Evolutionary conservation across 495 filamentous ascomycete genomes (phyloP).

Genomic region (Lophiotrema nucula): DNA sequence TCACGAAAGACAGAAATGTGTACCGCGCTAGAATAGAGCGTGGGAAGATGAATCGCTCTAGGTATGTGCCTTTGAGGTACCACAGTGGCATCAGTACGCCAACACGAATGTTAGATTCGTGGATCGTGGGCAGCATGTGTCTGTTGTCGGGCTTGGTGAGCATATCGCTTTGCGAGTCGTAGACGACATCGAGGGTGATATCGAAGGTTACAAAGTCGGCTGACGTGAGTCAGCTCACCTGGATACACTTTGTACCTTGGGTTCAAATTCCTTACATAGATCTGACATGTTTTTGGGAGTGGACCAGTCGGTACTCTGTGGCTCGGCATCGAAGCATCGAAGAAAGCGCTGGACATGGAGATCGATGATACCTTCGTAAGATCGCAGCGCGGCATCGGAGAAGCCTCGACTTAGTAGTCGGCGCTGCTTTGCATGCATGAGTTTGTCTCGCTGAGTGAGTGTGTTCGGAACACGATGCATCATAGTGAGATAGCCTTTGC

Average conservation of each 20-base stretch:
- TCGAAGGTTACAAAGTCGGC: not conserved
- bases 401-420: conserved; percentile 23
- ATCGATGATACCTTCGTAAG: conserved; percentile 26
- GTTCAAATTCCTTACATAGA: not conserved
- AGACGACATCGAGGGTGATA: not conserved
- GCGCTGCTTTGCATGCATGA: conserved; percentile 9
- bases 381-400: conserved; percentile 28
- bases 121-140: not conserved
- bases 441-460: not conserved
- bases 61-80: not conserved
- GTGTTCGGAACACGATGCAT: conserved; percentile 4
- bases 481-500: conserved; percentile 8
- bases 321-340: conserved; percentile 29
- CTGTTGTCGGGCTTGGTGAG: not conserved
- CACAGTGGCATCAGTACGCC: not conserved
- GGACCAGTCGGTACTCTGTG: not conserved
- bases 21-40: not conserved
- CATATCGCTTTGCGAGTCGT: not conserved
- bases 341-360: conserved; percentile 9
- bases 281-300: conserved; percentile 4
- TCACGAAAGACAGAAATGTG: not conserved
- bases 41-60: not conserved
- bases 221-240: not conserved
- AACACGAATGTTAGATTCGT: not conserved
- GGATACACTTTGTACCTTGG: not conserved